Base-by-base conservation (phyloP, 164 flowering plant genomes). In the Pachysandra terminalis region DNA sequence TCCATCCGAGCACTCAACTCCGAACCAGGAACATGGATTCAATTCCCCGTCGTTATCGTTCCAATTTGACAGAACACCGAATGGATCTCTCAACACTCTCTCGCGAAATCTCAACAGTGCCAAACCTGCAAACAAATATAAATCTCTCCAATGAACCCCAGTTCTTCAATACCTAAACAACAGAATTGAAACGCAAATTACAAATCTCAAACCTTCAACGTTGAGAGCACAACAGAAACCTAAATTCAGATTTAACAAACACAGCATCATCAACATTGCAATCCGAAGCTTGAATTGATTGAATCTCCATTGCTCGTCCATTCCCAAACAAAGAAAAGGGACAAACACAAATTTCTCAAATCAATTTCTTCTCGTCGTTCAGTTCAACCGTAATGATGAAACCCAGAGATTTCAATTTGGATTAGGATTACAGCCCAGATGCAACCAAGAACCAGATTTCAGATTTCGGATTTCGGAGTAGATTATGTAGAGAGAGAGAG, bases 21-120 rank as follows among this genome's bases (percentile, higher is more conserved):
- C 91, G 28, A 76, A 80, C 91, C 89, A 84, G 2, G 77, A 80
- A 65, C 91, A 85, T 1, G 72, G 85, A 71, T 84, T 79, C 27
- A 63, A 6, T 0, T 75, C 78, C 57, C 72, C 81, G 51, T 19
- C 74, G 15, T 41, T 28, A 28, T 63, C 73, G 17, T 64, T 58
- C 87, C 91, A 87, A 64, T 72, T 59, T 35, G 73, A 73, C 26
- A 87, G 72, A 61, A 79, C 86, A 17, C 82, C 81, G 60, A 59
- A 81, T 0, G 88, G 87, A 73, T 86, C 89, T 8, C 64, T 74
- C 65, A 61, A 79, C 59, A 83, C 79, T 28, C 78, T 63, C 59
- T 83, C 87, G 56, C 78, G 68, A 54, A 87, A 75, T 61, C 57
- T 78, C 78, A 83, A 59, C 74, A 87, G 64, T 16, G 86, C 86